Percentiles rank a stretch among this genome's conserved stretches.
phyloP scores from a whole-genome alignment of 2,329 filamentous ascomycete genomes.

The Cladosporium colombiae region DNA sequence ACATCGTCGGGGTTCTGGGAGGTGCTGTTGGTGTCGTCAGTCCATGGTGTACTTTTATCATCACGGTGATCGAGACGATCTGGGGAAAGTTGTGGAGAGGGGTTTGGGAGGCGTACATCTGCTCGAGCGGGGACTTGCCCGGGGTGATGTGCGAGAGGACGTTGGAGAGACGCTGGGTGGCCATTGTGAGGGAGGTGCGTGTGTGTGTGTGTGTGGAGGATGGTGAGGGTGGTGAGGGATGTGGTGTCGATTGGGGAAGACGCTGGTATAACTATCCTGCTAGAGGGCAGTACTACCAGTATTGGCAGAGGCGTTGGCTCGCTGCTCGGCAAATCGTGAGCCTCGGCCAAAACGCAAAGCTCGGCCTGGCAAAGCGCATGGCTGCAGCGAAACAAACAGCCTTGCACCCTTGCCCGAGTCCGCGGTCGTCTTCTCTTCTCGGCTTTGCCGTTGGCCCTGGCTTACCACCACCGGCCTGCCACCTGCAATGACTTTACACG shows the following conservation, averaged over 20 bases:
- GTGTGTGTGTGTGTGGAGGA: slow-evolving; percentile 23
- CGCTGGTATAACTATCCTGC: not conserved
- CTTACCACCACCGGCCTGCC: not conserved
- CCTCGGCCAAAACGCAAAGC: slow-evolving; percentile 8
- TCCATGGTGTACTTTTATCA: slow-evolving; percentile 18
- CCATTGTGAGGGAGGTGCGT: slow-evolving; percentile 57
- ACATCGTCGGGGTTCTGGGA: slow-evolving; percentile 88
- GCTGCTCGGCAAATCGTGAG: slow-evolving; percentile 11
- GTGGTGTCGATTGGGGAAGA: not conserved
- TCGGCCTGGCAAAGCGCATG: not conserved
- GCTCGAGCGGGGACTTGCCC: slow-evolving; percentile 64
- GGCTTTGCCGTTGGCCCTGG: not conserved
- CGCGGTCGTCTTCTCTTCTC: not conserved
- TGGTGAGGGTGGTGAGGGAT: not conserved
- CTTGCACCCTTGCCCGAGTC: not conserved
- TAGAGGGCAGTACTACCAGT: not conserved
- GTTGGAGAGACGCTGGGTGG: slow-evolving; percentile 80
- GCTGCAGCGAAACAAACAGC: not conserved
- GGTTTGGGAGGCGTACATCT: slow-evolving; percentile 66
- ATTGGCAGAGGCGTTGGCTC: not conserved
- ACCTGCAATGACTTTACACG: not conserved
- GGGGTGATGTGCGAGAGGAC: slow-evolving; percentile 85
- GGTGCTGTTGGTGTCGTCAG: slow-evolving; percentile 48
- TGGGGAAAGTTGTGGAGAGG: slow-evolving; percentile 51
- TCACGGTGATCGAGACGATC: slow-evolving; percentile 52